Evolutionary conservation across 2,329 filamentous ascomycete genomes (phyloP), one percentile per base, ranked within the genome.

Genomic region (Fusarium staphyleae): DNA sequence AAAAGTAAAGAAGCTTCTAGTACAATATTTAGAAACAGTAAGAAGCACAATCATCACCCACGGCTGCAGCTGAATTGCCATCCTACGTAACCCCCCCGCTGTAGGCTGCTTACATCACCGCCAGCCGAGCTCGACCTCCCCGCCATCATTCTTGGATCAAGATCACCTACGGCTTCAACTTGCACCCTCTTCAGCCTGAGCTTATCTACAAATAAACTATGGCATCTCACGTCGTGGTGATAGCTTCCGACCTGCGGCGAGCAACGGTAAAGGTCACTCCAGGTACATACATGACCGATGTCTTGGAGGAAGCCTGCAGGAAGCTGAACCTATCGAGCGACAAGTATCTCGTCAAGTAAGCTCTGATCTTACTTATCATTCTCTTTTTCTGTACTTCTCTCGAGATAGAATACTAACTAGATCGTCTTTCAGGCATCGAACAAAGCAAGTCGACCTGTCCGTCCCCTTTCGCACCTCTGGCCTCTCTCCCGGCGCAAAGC

Each of bases 191-290:
- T 6, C 13, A 41, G 29, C 28, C 14, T 29, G 10, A 37, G 35
- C 36, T 8, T 41, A 51, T 26, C 43, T 49, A 33, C 51, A 39
- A 65, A 77, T 58, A 39, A 65, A 77, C 58, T 62, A 96, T 96
- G 91, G 86, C 91, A 62, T 89, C 92, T 46, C 89, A 95, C 72
- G 91, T 98, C 52, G 88, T 93, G 65, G 91, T 98, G 46, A 87
- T 96, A 62, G 88, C 93, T 72, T 86, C 88, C 32, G 87, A 90
- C 65, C 83, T 93, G 65, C 87, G 89, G 63, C 85, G 91, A 66
- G 84, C 87, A 43, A 89, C 85, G 34, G 81, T 99, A 74, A 96
- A 96, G 74, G 93, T 95, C 49, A 88, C 82, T 0, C 91, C 92
- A 0, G 82, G 83, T 49, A 96, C 88, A 60, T 89, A 91, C 66